A percentile compares a stretch with the other conserved stretches of the same genome.
phyloP scores from a whole-genome alignment of 441 rosid species.

The Iberis amara region DNA sequence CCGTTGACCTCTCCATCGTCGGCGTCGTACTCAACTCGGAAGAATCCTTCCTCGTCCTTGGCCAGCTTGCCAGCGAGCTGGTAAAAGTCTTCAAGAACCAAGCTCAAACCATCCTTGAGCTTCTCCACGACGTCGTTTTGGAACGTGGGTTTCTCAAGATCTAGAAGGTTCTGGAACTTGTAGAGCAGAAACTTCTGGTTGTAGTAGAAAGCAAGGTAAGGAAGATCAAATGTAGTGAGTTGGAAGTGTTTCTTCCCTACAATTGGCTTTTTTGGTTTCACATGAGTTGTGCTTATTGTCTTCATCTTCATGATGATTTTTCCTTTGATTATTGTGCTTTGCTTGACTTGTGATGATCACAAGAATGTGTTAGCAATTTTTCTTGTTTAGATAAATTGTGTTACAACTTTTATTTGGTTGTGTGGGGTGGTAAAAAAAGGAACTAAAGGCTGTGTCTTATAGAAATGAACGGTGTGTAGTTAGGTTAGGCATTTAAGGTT shows the following conservation, averaged over 20 bases:
- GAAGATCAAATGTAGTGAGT: slow-evolving; percentile 79
- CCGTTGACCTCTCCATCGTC: slow-evolving; percentile 65
- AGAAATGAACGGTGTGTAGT: slow-evolving; percentile 29
- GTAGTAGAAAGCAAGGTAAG: slow-evolving; percentile 68
- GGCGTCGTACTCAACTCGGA: slow-evolving; percentile 66
- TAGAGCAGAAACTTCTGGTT: slow-evolving; percentile 82
- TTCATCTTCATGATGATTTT: slow-evolving; percentile 35
- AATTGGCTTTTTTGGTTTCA: slow-evolving; percentile 46
- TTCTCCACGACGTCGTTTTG: slow-evolving; percentile 52
- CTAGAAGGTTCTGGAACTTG: slow-evolving; percentile 32
- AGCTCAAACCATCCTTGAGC: slow-evolving; percentile 60
- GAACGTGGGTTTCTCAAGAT: slow-evolving; percentile 29
- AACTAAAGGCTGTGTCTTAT: slow-evolving; percentile 22
- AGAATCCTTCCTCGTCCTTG: slow-evolving; percentile 75
- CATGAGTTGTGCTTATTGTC: slow-evolving; percentile 38
- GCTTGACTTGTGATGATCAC: slow-evolving; percentile 17
- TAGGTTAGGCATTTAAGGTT: slow-evolving; percentile 47
- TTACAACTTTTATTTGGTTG: not conserved
- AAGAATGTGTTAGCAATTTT: not conserved
- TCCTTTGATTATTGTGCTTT: slow-evolving; percentile 4
- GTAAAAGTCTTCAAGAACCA: slow-evolving; percentile 64
- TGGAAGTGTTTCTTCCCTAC: slow-evolving; percentile 62
- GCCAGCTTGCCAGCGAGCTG: slow-evolving; percentile 78
- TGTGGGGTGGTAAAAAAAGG: slow-evolving; percentile 11
- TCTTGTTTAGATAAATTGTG: not conserved